Percentiles rank a stretch among this genome's conserved stretches.
phyloP scores from a whole-genome alignment of 768 basidiomycete species.

The Pisolithus sp. region DNA sequence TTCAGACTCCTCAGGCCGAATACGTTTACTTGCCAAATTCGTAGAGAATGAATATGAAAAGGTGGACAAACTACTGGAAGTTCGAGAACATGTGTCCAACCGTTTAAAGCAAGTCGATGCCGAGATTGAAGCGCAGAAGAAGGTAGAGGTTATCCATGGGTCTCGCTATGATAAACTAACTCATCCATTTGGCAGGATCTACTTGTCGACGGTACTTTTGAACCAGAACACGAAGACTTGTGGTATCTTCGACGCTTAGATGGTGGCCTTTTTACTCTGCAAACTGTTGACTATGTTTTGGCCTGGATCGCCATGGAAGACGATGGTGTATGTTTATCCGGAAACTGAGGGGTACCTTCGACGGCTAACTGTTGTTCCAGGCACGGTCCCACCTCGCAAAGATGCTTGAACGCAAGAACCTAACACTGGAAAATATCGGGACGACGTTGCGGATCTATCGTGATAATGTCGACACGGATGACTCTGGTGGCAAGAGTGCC shows the following conservation, averaged over 20 bases:
- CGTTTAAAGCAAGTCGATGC: conserved; percentile 56
- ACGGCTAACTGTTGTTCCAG: conserved; percentile 34
- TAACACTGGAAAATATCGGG: conserved; percentile 65
- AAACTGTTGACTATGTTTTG: conserved; percentile 89
- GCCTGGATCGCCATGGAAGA: conserved; percentile 98
- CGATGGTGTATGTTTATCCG: conserved; percentile 67
- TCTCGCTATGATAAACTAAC: background rate
- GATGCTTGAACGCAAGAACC: conserved; percentile 70
- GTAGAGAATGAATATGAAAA: conserved; percentile 92
- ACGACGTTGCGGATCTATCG: conserved; percentile 64
- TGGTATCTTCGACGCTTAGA: conserved; percentile 88
- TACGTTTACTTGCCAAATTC: conserved; percentile 87
- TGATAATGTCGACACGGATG: conserved; percentile 63
- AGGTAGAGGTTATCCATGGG: conserved; percentile 34
- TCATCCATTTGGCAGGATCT: conserved; percentile 37
- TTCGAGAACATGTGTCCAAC: conserved; percentile 62
- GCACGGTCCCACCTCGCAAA: conserved; percentile 67
- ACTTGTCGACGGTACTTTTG: conserved; percentile 48
- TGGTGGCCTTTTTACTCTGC: conserved; percentile 80
- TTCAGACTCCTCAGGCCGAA: conserved; percentile 74
- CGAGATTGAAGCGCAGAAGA: conserved; percentile 64
- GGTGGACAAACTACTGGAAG: conserved; percentile 86
- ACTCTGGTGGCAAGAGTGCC: conserved; percentile 20
- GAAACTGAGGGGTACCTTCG: background rate
- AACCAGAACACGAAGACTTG: conserved; percentile 61